Conservation (phyloP, 208 protist genomes). For the Eutreptiella sp. region DNA sequence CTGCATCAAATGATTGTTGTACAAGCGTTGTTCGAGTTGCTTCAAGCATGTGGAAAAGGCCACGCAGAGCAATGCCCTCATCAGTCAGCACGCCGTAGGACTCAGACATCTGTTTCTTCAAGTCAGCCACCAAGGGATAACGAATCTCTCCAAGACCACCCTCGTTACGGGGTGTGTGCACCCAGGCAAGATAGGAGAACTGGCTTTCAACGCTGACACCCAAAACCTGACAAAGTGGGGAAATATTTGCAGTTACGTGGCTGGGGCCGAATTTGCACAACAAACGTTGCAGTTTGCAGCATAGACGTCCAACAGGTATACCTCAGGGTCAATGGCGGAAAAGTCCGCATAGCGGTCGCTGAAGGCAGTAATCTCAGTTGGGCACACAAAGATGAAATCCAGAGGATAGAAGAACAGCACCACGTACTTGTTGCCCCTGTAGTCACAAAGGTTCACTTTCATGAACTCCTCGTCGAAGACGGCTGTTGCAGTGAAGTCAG, state of each 20-base stretch:
- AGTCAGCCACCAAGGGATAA: conserved; percentile 91
- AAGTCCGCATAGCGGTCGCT: conserved; percentile 82
- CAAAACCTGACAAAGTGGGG: conserved; percentile 84
- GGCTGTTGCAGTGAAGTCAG: no score
- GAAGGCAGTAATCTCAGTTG: conserved; percentile 93
- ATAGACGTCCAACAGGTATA: no score
- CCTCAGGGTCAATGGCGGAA: conserved; percentile 36
- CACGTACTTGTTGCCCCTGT: conserved; percentile 86
- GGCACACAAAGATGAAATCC: conserved; percentile 95
- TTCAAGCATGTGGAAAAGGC: no score
- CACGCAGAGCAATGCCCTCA: conserved; percentile 74
- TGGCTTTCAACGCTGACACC: conserved; percentile 84
- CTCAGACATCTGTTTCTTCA: conserved; percentile 76
- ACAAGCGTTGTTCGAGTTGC: no score
- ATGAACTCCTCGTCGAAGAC: conserved; percentile 85
- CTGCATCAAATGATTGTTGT: no score
- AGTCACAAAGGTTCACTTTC: conserved; percentile 71
- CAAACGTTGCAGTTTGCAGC: no score
- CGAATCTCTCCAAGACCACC: conserved; percentile 91
- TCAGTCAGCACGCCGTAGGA: conserved; percentile 86
- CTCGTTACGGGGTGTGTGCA: conserved; percentile 82
- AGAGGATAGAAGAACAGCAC: conserved; percentile 94
- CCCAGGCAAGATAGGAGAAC: conserved; percentile 93
- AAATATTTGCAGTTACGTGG: no score
- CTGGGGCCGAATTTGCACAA: no score